Percentiles rank a stretch among this genome's conserved stretches.
These are phyloP conservation scores for Saitozyma sp. DNA, from an alignment of 768 basidiomycete species.

Conservation along the genomic window DNA sequence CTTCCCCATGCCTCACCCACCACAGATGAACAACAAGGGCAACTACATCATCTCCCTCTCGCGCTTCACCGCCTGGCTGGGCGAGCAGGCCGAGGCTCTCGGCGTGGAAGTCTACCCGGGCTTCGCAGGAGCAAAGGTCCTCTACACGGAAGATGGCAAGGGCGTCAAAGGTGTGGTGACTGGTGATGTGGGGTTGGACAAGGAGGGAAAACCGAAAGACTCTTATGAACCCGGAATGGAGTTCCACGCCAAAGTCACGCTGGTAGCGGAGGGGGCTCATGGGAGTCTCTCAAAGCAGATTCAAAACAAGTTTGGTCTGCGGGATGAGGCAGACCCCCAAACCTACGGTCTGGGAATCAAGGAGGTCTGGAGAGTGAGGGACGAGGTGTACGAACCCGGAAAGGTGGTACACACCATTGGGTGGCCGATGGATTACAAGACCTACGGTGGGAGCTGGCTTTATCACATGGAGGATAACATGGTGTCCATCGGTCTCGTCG, in stretches of 20 bases:
- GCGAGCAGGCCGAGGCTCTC: conserved; percentile 71
- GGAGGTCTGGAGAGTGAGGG: conserved; percentile 90
- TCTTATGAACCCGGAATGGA: conserved; percentile 95
- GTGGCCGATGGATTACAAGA: conserved; percentile 79
- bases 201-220: conserved; percentile 71
- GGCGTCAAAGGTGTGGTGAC: conserved; percentile 78
- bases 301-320: conserved; percentile 70
- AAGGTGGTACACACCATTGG: conserved; percentile 92
- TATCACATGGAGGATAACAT: conserved; percentile 95
- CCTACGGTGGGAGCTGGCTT: conserved; percentile 89
- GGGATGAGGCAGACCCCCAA: conserved; percentile 74
- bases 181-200: conserved; percentile 90
- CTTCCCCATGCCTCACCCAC: conserved; percentile 88
- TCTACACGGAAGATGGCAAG: conserved; percentile 66
- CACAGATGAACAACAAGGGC: conserved; percentile 92
- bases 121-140: conserved; percentile 83
- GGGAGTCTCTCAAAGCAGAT: conserved; percentile 83
- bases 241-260: conserved; percentile 85
- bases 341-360: conserved; percentile 96
- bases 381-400: conserved; percentile 66
- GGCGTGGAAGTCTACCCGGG: conserved; percentile 97
- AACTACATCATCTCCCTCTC: conserved; percentile 93
- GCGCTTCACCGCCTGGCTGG: conserved; percentile 85
- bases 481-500: conserved; percentile 84
- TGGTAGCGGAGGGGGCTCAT: conserved; percentile 93